Conservation (phyloP, 2,329 filamentous ascomycete species). For the Aspergillus ibericus region DNA sequence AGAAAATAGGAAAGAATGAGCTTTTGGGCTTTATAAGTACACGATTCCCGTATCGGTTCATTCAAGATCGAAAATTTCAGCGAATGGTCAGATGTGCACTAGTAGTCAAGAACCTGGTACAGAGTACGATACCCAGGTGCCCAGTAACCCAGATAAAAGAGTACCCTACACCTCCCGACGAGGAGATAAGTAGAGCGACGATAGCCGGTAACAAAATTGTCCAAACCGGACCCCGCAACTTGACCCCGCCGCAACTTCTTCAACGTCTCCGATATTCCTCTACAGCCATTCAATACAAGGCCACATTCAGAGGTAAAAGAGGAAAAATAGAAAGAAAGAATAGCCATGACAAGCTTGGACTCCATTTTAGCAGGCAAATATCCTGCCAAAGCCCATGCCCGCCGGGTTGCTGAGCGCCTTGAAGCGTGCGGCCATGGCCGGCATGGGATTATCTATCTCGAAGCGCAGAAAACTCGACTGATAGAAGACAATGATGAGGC, state of each 20-base stretch:
- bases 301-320: background rate
- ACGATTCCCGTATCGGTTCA: too few relatives aligned
- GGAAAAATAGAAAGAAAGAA: background rate
- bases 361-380: conserved; percentile 59
- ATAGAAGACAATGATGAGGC: conserved; percentile 87
- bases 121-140: too few relatives aligned
- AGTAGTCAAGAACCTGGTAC: background rate
- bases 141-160: too few relatives aligned
- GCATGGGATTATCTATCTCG: conserved; percentile 79
- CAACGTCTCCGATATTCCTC: background rate
- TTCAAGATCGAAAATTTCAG: background rate
- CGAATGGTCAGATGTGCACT: background rate
- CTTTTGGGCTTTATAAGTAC: too few relatives aligned
- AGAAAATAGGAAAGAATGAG: background rate
- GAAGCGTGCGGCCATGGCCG: conserved; percentile 62
- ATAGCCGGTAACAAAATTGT: background rate
- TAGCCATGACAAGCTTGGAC: conserved; percentile 34
- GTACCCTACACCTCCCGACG: too few relatives aligned
- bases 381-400: conserved; percentile 84
- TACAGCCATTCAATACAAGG: background rate
- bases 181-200: background rate
- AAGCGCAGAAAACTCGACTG: conserved; percentile 76
- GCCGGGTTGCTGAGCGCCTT: conserved; percentile 78
- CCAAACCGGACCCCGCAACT: background rate
- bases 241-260: background rate